Conservation (phyloP, 495 filamentous ascomycete genomes). For the Glonium stellatum region DNA sequence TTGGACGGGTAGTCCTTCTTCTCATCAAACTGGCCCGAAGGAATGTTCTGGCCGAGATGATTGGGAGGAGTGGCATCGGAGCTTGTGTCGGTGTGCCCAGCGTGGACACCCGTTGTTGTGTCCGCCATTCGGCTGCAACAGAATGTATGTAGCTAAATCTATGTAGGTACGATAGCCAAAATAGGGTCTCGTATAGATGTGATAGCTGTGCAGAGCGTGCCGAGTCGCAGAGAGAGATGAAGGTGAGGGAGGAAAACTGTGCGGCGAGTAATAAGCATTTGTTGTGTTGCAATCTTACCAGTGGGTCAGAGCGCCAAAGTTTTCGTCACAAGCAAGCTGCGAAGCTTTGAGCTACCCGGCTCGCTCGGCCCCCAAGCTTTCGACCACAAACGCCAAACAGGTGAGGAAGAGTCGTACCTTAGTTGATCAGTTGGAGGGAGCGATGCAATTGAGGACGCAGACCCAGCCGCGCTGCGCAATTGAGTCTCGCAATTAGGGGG, state of each 20-base stretch:
- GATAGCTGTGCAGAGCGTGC: not conserved
- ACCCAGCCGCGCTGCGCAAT: slow-evolving; percentile 27
- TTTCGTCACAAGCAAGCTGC: not conserved
- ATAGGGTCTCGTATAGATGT: not conserved
- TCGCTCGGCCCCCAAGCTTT: slow-evolving; percentile 2
- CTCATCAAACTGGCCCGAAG: slow-evolving; percentile 28
- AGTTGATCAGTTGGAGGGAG: not conserved
- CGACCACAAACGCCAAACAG: not conserved
- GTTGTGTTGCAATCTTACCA: not conserved
- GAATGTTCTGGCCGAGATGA: slow-evolving; percentile 26
- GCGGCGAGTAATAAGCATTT: not conserved
- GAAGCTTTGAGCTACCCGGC: not conserved
- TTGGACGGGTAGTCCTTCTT: slow-evolving; percentile 27
- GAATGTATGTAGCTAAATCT: not conserved
- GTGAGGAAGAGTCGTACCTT: slow-evolving; percentile 7
- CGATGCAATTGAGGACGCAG: slow-evolving; percentile 21
- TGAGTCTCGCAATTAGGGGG: slow-evolving; percentile 28
- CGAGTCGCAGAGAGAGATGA: not conserved
- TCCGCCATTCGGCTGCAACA: slow-evolving; percentile 2
- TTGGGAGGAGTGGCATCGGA: slow-evolving; percentile 11
- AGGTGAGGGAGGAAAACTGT: not conserved
- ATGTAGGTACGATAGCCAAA: not conserved
- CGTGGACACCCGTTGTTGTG: slow-evolving; percentile 2
- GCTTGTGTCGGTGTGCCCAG: slow-evolving; percentile 17
- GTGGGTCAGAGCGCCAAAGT: not conserved